These are phyloP conservation scores for Asterochloris sp. DNA, from an alignment of 139 green algal species.

Conservation along the genomic window DNA sequence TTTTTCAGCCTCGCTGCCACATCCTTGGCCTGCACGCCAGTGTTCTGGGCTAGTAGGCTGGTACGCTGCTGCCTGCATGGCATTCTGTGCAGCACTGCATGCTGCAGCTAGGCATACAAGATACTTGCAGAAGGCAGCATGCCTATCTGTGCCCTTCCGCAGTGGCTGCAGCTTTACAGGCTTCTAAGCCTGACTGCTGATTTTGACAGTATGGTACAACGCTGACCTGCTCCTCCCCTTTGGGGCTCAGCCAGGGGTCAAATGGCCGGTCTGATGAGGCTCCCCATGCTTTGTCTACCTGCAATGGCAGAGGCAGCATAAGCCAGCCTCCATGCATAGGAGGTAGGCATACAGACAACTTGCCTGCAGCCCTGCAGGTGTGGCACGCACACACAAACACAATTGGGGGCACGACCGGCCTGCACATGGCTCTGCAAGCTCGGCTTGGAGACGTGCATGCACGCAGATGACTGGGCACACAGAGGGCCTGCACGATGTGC, in stretches of 20 bases:
- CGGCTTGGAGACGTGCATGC: too few relatives aligned
- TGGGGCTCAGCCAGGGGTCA: constrained; percentile 16
- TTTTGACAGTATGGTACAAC: too few relatives aligned
- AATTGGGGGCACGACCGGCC: too few relatives aligned
- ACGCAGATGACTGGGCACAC: too few relatives aligned
- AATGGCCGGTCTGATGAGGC: constrained; percentile 1
- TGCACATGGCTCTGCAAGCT: too few relatives aligned
- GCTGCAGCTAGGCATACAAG: background rate
- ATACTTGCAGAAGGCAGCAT: background rate
- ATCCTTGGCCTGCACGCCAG: background rate
- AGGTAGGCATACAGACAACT: background rate
- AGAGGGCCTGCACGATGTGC: too few relatives aligned
- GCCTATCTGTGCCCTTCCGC: background rate
- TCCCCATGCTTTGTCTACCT: constrained; percentile 18
- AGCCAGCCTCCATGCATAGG: background rate
- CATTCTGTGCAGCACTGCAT: background rate
- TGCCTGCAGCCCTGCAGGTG: too few relatives aligned
- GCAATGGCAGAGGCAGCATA: background rate
- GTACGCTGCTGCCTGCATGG: background rate
- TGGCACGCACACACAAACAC: too few relatives aligned
- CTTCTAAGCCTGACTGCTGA: too few relatives aligned
- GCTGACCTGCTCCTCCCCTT: constrained; percentile 17
- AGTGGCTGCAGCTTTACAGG: too few relatives aligned
- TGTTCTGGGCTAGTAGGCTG: too few relatives aligned
- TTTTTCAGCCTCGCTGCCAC: constrained; percentile 16